phyloP scores from a whole-genome alignment of 768 basidiomycete species.

The Lyophyllum decastes region DNA sequence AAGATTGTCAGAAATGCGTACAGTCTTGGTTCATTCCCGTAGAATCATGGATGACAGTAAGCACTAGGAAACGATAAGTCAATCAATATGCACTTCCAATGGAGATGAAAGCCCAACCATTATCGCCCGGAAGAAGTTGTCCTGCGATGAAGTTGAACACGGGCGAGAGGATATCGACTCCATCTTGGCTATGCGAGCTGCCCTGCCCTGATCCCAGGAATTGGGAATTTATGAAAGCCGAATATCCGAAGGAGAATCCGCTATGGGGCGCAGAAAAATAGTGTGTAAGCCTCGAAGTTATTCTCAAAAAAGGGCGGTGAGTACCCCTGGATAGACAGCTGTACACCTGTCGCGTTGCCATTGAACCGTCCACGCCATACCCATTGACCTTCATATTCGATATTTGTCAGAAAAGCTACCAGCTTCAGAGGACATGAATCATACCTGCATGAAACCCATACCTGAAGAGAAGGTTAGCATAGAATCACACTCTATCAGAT shows the following conservation, averaged over 20 bases:
- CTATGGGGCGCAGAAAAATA: conserved; percentile 9
- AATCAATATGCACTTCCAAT: not conserved
- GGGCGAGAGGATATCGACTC: conserved; percentile 33
- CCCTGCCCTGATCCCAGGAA: conserved; percentile 45
- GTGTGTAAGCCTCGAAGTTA: not conserved
- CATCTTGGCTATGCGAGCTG: conserved; percentile 31
- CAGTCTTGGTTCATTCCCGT: conserved; percentile 40
- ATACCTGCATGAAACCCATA: conserved; percentile 32
- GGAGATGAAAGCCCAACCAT: conserved; percentile 18
- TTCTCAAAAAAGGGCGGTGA: not conserved
- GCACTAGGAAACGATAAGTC: conserved; percentile 18
- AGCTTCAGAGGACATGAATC: not conserved
- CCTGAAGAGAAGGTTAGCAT: conserved; percentile 8
- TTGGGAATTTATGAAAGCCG: conserved; percentile 41
- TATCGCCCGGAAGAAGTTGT: conserved; percentile 28
- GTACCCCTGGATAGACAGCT: conserved; percentile 41
- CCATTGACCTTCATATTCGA: conserved; percentile 36
- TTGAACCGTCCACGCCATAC: conserved; percentile 48
- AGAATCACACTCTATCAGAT: not conserved
- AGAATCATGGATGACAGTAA: conserved; percentile 36
- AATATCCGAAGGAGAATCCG: conserved; percentile 46
- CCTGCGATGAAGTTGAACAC: conserved; percentile 34
- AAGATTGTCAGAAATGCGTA: conserved; percentile 11
- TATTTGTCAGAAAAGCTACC: not conserved
- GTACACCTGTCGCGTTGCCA: conserved; percentile 40